phyloP scores from a whole-genome alignment of 2,329 filamentous ascomycete species.

The Colletotrichum neosansevieriae region DNA sequence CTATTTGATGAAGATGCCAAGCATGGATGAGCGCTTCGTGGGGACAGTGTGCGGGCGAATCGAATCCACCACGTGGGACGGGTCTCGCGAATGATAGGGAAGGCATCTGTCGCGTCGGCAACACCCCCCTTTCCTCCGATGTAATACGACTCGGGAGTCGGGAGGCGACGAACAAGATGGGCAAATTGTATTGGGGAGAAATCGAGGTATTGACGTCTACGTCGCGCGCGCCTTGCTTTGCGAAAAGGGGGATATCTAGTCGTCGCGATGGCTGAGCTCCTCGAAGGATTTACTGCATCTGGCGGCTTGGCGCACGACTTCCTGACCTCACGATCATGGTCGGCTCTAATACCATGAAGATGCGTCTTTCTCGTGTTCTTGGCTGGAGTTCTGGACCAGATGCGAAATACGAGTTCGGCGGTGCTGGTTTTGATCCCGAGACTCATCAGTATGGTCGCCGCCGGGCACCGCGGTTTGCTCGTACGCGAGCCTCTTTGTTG shows the following conservation, averaged over 20 bases:
- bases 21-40: conserved; percentile 8
- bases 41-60: conserved; percentile 19
- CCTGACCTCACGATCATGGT: background rate
- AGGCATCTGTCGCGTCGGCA: background rate
- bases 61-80: conserved; percentile 37
- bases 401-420: background rate
- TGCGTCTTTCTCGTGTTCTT: background rate
- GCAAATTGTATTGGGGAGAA: too few relatives aligned
- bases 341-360: background rate
- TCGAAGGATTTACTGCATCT: background rate
- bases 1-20: conserved; percentile 8
- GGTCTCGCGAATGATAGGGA: conserved; percentile 27
- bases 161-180: too few relatives aligned
- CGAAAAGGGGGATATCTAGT: background rate
- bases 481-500: background rate
- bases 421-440: background rate
- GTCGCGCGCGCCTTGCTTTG: background rate
- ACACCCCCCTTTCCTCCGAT: too few relatives aligned
- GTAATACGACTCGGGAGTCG: too few relatives aligned
- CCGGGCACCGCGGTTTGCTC: background rate
- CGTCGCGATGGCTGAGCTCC: background rate
- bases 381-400: background rate
- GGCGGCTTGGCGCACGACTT: background rate
- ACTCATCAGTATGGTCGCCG: conserved; percentile 8
- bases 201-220: too few relatives aligned